A percentile compares a stretch with the other conserved stretches of the same genome.
phyloP scores from a whole-genome alignment of 2,329 filamentous ascomycete genomes.

The Neocatenulostroma microsporum region DNA sequence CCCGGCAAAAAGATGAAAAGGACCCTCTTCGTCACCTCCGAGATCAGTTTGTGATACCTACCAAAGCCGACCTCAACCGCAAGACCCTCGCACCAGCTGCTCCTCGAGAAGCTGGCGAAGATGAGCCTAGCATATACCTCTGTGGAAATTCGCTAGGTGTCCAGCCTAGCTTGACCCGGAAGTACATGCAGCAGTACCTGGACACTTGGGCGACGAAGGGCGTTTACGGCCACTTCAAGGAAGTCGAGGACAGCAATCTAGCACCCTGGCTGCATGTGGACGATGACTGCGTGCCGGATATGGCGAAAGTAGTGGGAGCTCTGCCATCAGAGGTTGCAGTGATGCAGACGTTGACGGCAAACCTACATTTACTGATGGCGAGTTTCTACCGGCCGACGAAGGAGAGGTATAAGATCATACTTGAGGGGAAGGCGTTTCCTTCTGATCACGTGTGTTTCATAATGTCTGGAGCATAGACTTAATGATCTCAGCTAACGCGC shows the following conservation, averaged over 20 bases:
- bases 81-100: conserved; percentile 41
- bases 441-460: conserved; percentile 60
- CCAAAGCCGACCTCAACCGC: conserved; percentile 61
- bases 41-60: conserved; percentile 68
- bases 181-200: conserved; percentile 64
- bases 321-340: conserved; percentile 66
- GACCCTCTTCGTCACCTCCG: conserved; percentile 41
- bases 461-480: conserved; percentile 4
- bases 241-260: conserved; percentile 59
- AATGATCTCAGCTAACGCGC: neutral
- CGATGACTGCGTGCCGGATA: conserved; percentile 61
- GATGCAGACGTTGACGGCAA: conserved; percentile 80
- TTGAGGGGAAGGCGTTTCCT: conserved; percentile 87
- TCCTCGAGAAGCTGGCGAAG: conserved; percentile 13
- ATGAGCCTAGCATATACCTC: conserved; percentile 61
- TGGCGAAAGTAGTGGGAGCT: conserved; percentile 68
- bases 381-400: conserved; percentile 69
- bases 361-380: conserved; percentile 73
- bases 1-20: conserved; percentile 26
- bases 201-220: conserved; percentile 78
- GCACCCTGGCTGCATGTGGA: conserved; percentile 72
- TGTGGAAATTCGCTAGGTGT: conserved; percentile 85
- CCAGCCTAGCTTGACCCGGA: conserved; percentile 62
- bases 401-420: conserved; percentile 66
- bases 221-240: conserved; percentile 73